These are phyloP conservation scores for Cylindrodendrum hubeiense DNA, from an alignment of 2,329 filamentous ascomycete genomes.

Conservation along the genomic window DNA sequence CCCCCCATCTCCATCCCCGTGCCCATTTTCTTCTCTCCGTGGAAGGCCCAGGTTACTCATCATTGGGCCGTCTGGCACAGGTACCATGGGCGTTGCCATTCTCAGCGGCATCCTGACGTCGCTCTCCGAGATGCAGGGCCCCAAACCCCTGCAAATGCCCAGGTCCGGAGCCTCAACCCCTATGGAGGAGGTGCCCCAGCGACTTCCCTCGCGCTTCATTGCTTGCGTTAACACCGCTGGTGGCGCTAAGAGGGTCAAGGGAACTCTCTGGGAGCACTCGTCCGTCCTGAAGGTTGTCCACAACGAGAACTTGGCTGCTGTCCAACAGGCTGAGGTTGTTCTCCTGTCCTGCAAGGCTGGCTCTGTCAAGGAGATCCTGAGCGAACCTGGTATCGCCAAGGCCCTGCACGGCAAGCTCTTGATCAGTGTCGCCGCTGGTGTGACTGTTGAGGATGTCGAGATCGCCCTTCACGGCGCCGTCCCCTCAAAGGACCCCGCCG, in stretches of 20 bases:
- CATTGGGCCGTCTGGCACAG: conserved; percentile 54
- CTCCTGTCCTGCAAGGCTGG: conserved; percentile 86
- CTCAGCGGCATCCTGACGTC: conserved; percentile 83
- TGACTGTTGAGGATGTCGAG: conserved; percentile 77
- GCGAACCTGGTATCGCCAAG: conserved; percentile 74
- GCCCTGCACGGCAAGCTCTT: conserved; percentile 84
- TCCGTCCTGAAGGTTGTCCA: conserved; percentile 74
- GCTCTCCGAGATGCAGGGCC: conserved; percentile 65
- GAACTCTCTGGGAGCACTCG: conserved; percentile 73
- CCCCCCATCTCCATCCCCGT: neutral
- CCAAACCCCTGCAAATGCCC: conserved; percentile 58
- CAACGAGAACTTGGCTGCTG: conserved; percentile 78
- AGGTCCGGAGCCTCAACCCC: conserved; percentile 59
- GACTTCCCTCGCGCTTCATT: conserved; percentile 81
- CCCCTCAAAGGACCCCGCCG: conserved; percentile 58
- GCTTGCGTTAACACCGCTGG: conserved; percentile 82
- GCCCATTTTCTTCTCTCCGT: neutral
- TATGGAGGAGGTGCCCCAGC: conserved; percentile 62
- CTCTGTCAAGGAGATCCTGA: conserved; percentile 77
- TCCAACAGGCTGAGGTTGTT: conserved; percentile 77
- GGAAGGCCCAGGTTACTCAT: conserved; percentile 27
- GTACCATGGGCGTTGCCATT: conserved; percentile 88
- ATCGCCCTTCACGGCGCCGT: conserved; percentile 70
- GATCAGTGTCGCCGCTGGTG: conserved; percentile 84
- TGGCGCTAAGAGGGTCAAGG: conserved; percentile 76